Evolutionary conservation across 306 rosid species (phyloP), one percentile per base, ranked within the genome.

Genomic region (Chamaecrista fasciculata): DNA sequence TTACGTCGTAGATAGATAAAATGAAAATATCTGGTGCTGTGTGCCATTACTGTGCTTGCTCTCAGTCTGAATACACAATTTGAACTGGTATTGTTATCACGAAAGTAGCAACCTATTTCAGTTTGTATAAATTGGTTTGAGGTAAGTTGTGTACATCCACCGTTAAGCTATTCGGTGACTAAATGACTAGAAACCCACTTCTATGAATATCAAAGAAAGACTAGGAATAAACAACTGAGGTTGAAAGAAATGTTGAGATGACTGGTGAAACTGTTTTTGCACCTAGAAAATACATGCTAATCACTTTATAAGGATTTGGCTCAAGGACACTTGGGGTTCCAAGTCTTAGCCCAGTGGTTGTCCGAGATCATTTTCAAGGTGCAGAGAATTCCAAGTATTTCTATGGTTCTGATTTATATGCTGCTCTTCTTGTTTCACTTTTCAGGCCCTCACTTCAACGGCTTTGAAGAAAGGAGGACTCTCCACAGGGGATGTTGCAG

Each of bases 401-500:
- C 33, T 66, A 63, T 52, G 24, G 49, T 43, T 52, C 9, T 60
- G 69, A 66, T 70, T 74, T 34, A 18, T 60, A 14, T 36, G 8
- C 33, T 52, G 33, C 44, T 18, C 15, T 8, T 59, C 26, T 16
- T 37, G 8, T 20, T 63, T 34, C 52, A 51, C 52, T 67, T 49
- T 80, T 33, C 78, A 93, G 99, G 91, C 91, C 49, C 89, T 95
- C 39, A 91, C 99, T 49, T 91, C 99, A 66, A 84, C 96, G 28
- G 92, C 99, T 20, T 83, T 87, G 77, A 95, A 89, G 88, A 95
- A 85, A 79, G 96, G 92, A 71, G 92, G 89, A 75, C 85, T 89
- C 65, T 95, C 97, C 64, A 71, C 77, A 48, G 99, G 96, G 71
- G 99, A 91, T 76, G 75, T 95, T 42, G 87, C 84, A 18, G 80